A percentile compares a stretch with the other conserved stretches of the same genome.
Evolutionary conservation across 2,329 filamentous ascomycete genomes (phyloP).

Genomic region (Sarocladium oryzae): DNA sequence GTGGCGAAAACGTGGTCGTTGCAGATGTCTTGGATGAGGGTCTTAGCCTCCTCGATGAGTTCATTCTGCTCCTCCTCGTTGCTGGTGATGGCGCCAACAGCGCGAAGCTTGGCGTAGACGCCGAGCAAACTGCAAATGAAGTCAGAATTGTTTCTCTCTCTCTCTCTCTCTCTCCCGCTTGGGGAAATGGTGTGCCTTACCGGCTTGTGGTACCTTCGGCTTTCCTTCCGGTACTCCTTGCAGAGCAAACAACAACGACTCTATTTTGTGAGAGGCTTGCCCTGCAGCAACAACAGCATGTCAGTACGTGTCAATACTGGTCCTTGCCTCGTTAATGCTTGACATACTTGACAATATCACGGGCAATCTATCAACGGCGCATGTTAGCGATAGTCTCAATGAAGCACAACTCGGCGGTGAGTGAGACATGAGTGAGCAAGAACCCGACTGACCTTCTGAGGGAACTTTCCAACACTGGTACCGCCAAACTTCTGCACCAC

Average conservation of each 20-base stretch:
- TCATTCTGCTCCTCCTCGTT: slow-evolving; percentile 45
- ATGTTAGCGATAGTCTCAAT: slow-evolving; percentile 2
- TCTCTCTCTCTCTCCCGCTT: no score
- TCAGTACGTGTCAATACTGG: neutral
- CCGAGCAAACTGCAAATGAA: slow-evolving; percentile 46
- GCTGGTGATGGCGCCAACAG: slow-evolving; percentile 46
- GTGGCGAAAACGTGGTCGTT: slow-evolving; percentile 74
- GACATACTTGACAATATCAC: slow-evolving; percentile 36
- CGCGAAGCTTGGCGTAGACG: slow-evolving; percentile 51
- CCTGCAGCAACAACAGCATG: slow-evolving; percentile 16
- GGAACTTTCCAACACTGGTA: slow-evolving; percentile 92
- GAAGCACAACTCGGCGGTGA: neutral
- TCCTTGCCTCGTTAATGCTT: neutral
- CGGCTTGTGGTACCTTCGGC: slow-evolving; percentile 91
- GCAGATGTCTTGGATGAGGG: slow-evolving; percentile 74
- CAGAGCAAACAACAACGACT: slow-evolving; percentile 92
- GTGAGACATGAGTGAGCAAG: neutral
- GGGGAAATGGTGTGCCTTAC: slow-evolving; percentile 52
- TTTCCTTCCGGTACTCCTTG: slow-evolving; percentile 90
- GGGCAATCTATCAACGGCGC: slow-evolving; percentile 34
- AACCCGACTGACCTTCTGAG: slow-evolving; percentile 49
- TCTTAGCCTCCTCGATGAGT: slow-evolving; percentile 58
- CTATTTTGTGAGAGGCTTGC: slow-evolving; percentile 57
- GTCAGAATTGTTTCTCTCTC: no score
- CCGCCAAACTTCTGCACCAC: slow-evolving; percentile 93